These are phyloP conservation scores for Rhytidhysteron rufulum DNA, from an alignment of 2,329 filamentous ascomycete genomes.

Conservation along the genomic window DNA sequence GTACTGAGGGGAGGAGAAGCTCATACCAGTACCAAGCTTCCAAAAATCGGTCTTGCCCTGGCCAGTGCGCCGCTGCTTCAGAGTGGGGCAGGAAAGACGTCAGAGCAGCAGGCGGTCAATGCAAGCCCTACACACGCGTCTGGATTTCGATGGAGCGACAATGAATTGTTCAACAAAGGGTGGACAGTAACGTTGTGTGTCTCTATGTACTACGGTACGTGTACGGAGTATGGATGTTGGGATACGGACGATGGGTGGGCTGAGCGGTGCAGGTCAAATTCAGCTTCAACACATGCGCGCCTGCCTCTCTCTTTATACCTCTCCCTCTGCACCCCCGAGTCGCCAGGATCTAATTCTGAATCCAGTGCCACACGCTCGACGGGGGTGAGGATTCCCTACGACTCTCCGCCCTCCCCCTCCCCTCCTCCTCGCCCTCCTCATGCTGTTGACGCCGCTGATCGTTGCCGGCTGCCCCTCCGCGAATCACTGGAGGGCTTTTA, in stretches of 20 bases:
- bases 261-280: too few species aligned
- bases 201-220: too few species aligned
- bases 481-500: neutral
- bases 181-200: neutral
- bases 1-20: conserved; percentile 4
- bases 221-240: too few species aligned
- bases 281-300: too few species aligned
- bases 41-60: conserved; percentile 5
- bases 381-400: neutral
- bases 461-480: too few species aligned
- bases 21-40: neutral
- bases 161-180: neutral
- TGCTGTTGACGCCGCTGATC: neutral
- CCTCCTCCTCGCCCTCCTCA: neutral
- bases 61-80: conserved; percentile 8
- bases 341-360: conserved; percentile 1
- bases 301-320: neutral
- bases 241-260: neutral
- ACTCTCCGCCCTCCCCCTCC: neutral
- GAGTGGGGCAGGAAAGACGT: neutral
- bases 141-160: neutral
- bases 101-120: neutral
- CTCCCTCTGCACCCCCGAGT: neutral
- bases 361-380: conserved; percentile 1
- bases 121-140: neutral